Percentiles rank a stretch among this genome's conserved stretches.
phyloP scores from a whole-genome alignment of 306 rosid species.

The Vigna reflexopilosa region DNA sequence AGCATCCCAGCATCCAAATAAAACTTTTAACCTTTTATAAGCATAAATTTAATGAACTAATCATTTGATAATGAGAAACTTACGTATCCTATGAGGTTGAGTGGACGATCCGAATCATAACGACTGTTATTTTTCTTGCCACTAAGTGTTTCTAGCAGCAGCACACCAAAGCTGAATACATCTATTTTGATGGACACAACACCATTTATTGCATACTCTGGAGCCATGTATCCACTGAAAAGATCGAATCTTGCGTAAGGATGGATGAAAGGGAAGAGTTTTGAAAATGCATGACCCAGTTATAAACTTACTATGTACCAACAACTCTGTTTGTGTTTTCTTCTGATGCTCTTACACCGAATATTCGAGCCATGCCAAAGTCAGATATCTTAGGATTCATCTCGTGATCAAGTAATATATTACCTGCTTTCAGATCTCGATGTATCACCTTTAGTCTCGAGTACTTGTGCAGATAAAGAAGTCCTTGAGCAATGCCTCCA shows the following conservation, averaged over 20 bases:
- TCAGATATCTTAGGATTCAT: conserved; percentile 57
- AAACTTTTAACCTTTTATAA: not conserved
- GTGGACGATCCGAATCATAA: not conserved
- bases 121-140: conserved; percentile 33
- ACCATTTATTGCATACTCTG: conserved; percentile 46
- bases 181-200: conserved; percentile 48
- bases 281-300: not conserved
- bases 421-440: conserved; percentile 49
- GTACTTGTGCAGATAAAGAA: conserved; percentile 53
- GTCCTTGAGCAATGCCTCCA: conserved; percentile 51
- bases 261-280: not conserved
- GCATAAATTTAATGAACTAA: not conserved
- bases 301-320: conserved; percentile 49
- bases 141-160: conserved; percentile 45
- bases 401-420: conserved; percentile 51
- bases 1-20: not conserved
- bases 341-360: conserved; percentile 30
- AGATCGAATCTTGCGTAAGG: not conserved
- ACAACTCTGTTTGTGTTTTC: conserved; percentile 48
- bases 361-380: conserved; percentile 57
- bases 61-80: conserved; percentile 9
- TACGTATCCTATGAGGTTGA: conserved; percentile 44
- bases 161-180: conserved; percentile 53
- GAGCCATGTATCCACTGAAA: conserved; percentile 47
- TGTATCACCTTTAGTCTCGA: conserved; percentile 55